These are phyloP conservation scores for Calonectria honghensis DNA, from an alignment of 2,329 filamentous ascomycete genomes.

Conservation along the genomic window DNA sequence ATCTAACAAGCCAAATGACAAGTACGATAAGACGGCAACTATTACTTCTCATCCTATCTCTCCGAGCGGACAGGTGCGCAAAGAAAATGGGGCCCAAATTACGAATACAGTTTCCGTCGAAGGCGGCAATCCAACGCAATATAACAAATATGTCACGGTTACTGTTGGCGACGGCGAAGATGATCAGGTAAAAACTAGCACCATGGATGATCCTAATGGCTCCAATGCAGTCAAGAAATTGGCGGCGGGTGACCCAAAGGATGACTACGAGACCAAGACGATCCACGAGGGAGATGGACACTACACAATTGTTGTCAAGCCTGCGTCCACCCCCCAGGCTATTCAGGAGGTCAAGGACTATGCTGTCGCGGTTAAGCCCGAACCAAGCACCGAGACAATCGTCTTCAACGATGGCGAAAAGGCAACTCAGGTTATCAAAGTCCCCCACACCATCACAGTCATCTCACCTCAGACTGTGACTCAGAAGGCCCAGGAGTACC, in stretches of 20 bases:
- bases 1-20: neutral
- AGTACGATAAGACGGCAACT: conserved; percentile 10
- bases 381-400: conserved; percentile 6
- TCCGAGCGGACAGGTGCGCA: neutral
- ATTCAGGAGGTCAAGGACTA: neutral
- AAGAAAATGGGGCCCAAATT: neutral
- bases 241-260: neutral
- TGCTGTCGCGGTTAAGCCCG: neutral
- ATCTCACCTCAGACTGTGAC: conserved; percentile 50
- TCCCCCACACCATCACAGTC: conserved; percentile 47
- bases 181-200: neutral
- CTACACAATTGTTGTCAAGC: neutral
- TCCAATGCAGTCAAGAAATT: conserved; percentile 14
- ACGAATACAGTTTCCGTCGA: conserved; percentile 39
- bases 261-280: neutral
- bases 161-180: neutral
- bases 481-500: conserved; percentile 42
- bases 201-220: neutral
- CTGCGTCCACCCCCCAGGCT: neutral
- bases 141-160: conserved; percentile 19
- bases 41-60: neutral
- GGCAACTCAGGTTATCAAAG: conserved; percentile 46
- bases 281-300: neutral
- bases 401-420: conserved; percentile 38
- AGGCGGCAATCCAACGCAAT: neutral